Base-by-base conservation (phyloP, 139 green algal species). In the Chlorella sp. region DNA sequence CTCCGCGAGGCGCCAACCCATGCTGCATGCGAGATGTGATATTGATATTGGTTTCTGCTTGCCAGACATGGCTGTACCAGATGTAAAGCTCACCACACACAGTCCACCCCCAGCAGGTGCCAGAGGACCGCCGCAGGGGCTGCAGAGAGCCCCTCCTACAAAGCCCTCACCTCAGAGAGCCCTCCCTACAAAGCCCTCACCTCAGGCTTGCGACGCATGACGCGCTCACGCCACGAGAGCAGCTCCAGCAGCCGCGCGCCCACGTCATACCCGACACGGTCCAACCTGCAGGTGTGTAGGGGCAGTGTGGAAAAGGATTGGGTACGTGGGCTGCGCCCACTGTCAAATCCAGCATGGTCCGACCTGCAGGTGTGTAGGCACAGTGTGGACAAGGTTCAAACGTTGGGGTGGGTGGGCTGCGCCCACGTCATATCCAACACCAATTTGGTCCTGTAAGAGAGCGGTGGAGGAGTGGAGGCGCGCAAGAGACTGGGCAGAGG, bases 221-320 rank as follows among this genome's bases (percentile, higher is more conserved):
- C 65, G 29, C 91, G 89, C 63, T 98, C 95, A 1, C 93, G 76
- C 31, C 87, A 95, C 0, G 77, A 83, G 29, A 97, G 76, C 36
- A 97, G 73, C 86, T 99, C 95, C 60, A 97, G 73, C 60, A 97
- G 78, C 5, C 94, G 82, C 6, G 87, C 6, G 10, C 95, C 95
- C 24, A 99, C 89, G 17, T 92, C 87, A 60, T 83, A 86, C 0
- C 95, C 95, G 1, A 90, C 82, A 2, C 89, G 81, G 50, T 97
- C 92, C 24, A 99, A 81, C 84, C 89, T 96, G 77, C 49, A 69
- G 24, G 49, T 24, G 23, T n/a, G 59, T 29, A 20, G 24, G 24
- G 59, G 4, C 17, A 64, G 23, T 64, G 24, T 64, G 26, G 14
- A 64, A n/a, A 64, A 64, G 59, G 20, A 31, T 59, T 14, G 14